These are phyloP conservation scores for Euphorbia schlechtendalii DNA, from an alignment of 441 rosid genomes.

Conservation along the genomic window DNA sequence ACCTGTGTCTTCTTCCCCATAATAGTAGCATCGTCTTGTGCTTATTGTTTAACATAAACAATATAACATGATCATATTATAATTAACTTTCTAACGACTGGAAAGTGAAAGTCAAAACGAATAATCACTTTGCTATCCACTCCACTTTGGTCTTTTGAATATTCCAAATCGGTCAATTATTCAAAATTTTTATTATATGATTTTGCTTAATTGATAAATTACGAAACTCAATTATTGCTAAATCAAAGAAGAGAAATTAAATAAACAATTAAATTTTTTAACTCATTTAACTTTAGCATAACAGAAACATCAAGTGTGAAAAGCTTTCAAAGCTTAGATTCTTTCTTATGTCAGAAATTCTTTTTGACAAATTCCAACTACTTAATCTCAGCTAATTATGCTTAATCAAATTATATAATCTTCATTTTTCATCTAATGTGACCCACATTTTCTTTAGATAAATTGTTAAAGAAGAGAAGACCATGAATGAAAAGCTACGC, in stretches of 20 bases:
- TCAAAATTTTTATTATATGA: not conserved
- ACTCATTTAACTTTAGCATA: not conserved
- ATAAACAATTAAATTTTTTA: not conserved
- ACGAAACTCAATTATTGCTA: slow-evolving; percentile 4
- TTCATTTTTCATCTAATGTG: too few species aligned
- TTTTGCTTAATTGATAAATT: slow-evolving; percentile 1
- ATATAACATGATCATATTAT: too few species aligned
- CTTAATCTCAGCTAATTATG: slow-evolving; percentile 12
- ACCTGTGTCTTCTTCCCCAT: not conserved
- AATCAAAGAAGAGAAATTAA: too few species aligned
- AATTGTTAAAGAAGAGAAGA: too few species aligned
- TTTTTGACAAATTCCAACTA: slow-evolving; percentile 34
- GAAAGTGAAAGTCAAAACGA: slow-evolving; percentile 22
- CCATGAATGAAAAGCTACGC: too few species aligned
- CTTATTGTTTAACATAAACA: not conserved
- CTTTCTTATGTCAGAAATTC: slow-evolving; percentile 22
- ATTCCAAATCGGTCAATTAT: slow-evolving; percentile 13
- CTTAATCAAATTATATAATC: too few species aligned
- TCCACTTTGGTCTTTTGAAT: slow-evolving; percentile 25
- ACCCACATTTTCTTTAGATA: too few species aligned
- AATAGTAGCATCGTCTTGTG: not conserved
- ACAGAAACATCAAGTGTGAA: slow-evolving; percentile 25
- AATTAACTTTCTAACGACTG: slow-evolving; percentile 6
- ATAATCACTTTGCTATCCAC: slow-evolving; percentile 21
- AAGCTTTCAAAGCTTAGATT: slow-evolving; percentile 24